A percentile compares a stretch with the other conserved stretches of the same genome.
Conservation (phyloP, 2,329 filamentous ascomycete genomes). For the Talaromyces sp. region DNA sequence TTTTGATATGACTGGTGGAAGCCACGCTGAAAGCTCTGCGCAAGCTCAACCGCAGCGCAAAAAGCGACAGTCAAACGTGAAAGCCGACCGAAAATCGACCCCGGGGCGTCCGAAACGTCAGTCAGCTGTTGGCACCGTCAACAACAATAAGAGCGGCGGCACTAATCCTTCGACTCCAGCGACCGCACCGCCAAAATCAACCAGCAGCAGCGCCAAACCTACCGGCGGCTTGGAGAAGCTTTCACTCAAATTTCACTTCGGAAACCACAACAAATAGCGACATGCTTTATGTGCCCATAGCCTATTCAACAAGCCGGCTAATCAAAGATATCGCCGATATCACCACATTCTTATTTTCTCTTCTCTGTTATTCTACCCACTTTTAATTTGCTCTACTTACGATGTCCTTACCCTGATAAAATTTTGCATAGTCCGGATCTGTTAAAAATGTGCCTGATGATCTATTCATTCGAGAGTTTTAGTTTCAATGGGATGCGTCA, state of each 20-base stretch:
- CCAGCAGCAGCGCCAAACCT: not conserved
- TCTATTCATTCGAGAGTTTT: not conserved
- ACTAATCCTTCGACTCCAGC: not conserved
- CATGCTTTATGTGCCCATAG: not conserved
- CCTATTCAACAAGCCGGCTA: not conserved
- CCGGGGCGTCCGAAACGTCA: conserved; percentile 12
- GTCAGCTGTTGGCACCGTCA: not conserved
- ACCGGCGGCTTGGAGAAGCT: conserved; percentile 7
- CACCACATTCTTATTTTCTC: not conserved
- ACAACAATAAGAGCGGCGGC: not conserved
- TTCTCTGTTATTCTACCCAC: not conserved
- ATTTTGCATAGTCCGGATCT: conserved; percentile 4
- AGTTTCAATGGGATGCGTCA: not conserved
- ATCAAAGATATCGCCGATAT: conserved; percentile 26
- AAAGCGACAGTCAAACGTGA: conserved; percentile 12
- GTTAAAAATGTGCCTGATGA: not conserved
- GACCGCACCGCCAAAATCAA: not conserved
- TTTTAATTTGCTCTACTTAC: not conserved
- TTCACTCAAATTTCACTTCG: conserved; percentile 6
- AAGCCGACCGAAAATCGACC: not conserved
- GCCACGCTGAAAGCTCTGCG: not conserved
- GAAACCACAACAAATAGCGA: not conserved
- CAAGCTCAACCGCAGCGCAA: conserved; percentile 11
- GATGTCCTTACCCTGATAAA: not conserved
- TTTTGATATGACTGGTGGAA: conserved; percentile 9